Base-by-base conservation (phyloP, 345 rosid species). In the Salix arbutifolia region DNA sequence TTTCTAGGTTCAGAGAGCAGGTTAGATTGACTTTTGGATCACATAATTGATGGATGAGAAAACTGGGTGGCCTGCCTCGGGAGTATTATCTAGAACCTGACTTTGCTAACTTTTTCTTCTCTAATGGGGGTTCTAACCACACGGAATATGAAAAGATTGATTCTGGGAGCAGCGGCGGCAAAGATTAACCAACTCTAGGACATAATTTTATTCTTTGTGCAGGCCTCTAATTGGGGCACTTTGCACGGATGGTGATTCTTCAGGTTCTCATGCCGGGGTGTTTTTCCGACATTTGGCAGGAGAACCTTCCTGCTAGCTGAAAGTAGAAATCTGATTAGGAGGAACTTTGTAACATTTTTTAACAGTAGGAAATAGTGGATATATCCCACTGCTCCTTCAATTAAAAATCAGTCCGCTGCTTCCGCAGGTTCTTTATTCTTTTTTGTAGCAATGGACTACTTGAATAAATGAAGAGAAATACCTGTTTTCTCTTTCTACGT, bases 141-240 rank as follows among this genome's bases (percentile, higher is more conserved):
- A 90, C 83, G 23, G 75, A 74, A 78, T 73, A 23, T 62, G 56
- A 71, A 74, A 67, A 61, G 70, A 81, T 81, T 79, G 87, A 87
- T 81, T 81, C 58, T 40, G 87, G 89, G 83, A 83, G 88, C 78
- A 82, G 89, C 84, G 48, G 73, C 72, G 48, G 73, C 72, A 28
- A 70, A 72, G 70, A 76, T 79, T 83, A 88, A 88, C 87, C 82
- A 86, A 81, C 70, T 40, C 66, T 88, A 85, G 89, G 83, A 69
- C 62, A 84, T 30, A 83, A 76, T 76, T 85, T 79, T 71, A 85
- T 89, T 85, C 91, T 88, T 90, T 87, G 90, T 85, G 89, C 89
- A 84, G 90, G 85, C 75, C 85, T 67, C 75, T 5, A 74, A 79
- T 70, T 77, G 74, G 75, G 82, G 84, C 62, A 52, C 73, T 26